These are phyloP conservation scores for Vitis cinerea DNA, from an alignment of 164 flowering plant genomes.

Conservation along the genomic window DNA sequence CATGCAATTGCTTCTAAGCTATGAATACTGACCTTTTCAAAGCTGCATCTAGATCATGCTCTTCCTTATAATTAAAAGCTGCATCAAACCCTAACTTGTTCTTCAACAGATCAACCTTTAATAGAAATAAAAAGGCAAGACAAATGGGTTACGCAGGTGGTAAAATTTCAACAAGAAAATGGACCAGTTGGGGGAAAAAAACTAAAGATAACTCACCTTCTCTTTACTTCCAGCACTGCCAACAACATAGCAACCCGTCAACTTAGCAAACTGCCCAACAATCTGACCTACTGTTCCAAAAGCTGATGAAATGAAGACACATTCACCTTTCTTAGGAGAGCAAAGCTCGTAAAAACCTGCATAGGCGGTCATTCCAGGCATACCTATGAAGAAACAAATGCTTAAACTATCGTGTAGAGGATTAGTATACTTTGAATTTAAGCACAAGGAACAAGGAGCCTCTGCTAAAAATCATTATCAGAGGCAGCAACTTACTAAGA, in stretches of 20 bases:
- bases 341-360: constrained; percentile 33
- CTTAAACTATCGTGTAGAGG: no score
- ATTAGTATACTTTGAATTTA: neutral
- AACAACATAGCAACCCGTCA: constrained; percentile 37
- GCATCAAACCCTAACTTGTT: constrained; percentile 40
- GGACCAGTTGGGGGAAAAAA: no score
- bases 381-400: constrained; percentile 18
- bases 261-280: constrained; percentile 37
- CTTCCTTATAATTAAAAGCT: constrained; percentile 46
- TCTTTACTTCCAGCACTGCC: constrained; percentile 43
- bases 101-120: constrained; percentile 41
- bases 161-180: no score
- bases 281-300: constrained; percentile 41
- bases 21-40: constrained; percentile 27
- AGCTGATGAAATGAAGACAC: constrained; percentile 34
- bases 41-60: constrained; percentile 29
- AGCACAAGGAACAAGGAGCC: neutral
- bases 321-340: constrained; percentile 41
- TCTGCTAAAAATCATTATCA: neutral
- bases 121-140: neutral
- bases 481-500: constrained; percentile 26
- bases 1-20: no score
- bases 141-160: no score
- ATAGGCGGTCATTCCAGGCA: constrained; percentile 48
- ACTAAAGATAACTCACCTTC: constrained; percentile 17